Evolutionary conservation across 371 early-diverging fungal species (phyloP), one percentile per base, ranked within the genome.

Genomic region (Circinella umbellata): DNA sequence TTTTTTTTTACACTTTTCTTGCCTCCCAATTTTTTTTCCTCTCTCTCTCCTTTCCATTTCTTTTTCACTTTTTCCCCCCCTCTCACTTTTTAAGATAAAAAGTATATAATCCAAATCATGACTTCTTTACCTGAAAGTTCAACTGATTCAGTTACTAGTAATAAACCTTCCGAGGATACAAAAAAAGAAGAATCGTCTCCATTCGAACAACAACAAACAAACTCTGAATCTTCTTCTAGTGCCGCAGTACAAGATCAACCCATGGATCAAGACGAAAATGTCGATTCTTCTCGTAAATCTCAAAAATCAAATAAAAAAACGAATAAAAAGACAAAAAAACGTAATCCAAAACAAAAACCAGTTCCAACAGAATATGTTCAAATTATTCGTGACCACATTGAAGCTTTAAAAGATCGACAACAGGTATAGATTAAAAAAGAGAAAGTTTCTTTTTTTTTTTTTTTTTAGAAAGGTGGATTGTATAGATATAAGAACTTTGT

Each of bases 311-410:
- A 37, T 38, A n/a, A 17, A 37, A 62, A 61, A 61, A 38, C 62
- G 8, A 42, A 42, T 27, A 61, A 61, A 27, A 61, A 61, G 17
- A 5, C 62, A 9, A 46, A 61, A 39, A 61, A 61, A 61, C 17
- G 46, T 38, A 18, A 5, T 8, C 10, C 62, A 15, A 46, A 39
- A 20, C 38, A 36, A 36, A 46, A 61, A 46, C 10, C 62, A 42
- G 8, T 39, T 11, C 39, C 34, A 4, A n/a, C 42, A 4, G 62
- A 61, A 17, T 68, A 78, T 61, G 48, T 72, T 27, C 76, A 78
- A 57, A 62, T 61, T 10, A 55, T 78, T 61, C 76, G 74, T 71
- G 62, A 49, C 34, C 71, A 75, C 68, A 65, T 80, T 14, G 65
- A 64, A 6, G 7, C 62, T 0, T 68, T 76, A 38, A 65, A 75